Evolutionary conservation across 176 grass and related monocot genomes (phyloP).

Genomic region (Oryza brachyantha): DNA sequence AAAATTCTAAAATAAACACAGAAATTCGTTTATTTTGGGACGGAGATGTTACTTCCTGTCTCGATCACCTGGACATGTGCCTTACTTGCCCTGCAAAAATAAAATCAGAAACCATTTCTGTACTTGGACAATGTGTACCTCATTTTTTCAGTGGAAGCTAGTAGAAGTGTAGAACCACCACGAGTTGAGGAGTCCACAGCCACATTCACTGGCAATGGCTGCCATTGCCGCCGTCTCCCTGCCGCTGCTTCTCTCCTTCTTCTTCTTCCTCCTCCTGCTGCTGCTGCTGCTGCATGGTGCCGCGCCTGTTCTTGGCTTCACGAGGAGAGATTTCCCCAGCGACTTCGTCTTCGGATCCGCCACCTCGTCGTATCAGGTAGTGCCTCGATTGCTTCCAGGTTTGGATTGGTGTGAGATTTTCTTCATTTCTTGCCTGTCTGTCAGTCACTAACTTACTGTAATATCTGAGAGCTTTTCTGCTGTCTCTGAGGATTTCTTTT

Average conservation of each 20-base stretch:
- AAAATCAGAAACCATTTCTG: no score
- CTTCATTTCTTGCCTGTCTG: background rate
- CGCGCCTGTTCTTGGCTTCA: slow-evolving; percentile 5
- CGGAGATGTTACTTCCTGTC: no score
- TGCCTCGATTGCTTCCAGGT: no score
- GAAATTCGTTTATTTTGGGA: no score
- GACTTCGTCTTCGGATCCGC: slow-evolving; percentile 40
- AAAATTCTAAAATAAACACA: no score
- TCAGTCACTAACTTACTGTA: background rate
- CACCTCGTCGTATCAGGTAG: slow-evolving; percentile 33
- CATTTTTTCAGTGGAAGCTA: no score
- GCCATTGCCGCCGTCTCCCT: background rate
- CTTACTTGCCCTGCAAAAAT: no score
- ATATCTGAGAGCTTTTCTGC: background rate
- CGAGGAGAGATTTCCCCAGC: slow-evolving; percentile 4
- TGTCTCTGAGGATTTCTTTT: background rate
- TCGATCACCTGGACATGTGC: no score
- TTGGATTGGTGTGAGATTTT: background rate
- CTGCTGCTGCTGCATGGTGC: background rate
- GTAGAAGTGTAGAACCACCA: no score
- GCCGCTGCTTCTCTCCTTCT: background rate
- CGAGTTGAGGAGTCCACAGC: no score
- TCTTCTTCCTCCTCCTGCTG: background rate
- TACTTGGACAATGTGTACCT: no score
- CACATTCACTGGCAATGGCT: background rate